Base-by-base conservation (phyloP, 2,329 filamentous ascomycete genomes). In the Penicillium sp. region DNA sequence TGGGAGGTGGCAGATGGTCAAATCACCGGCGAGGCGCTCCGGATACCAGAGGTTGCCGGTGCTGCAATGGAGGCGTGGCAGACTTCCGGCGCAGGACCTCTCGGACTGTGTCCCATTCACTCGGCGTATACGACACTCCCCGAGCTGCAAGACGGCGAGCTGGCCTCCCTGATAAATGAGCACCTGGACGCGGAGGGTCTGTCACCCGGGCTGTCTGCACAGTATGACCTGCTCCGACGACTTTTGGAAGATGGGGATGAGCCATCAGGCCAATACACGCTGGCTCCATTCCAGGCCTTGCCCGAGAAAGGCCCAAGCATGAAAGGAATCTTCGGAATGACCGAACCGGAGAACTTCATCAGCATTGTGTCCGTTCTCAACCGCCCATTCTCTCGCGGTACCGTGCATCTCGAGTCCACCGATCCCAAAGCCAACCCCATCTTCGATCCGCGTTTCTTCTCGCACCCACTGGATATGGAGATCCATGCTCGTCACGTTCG, bases 371-470 rank as follows among this genome's bases (percentile, higher is more conserved):
- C 64, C 1, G 43, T 64, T n/a, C 62, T 71, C 2, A 64, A 65
- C 45, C 61, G 69, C 32, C 67, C 68, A 0, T 61, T 72, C 7
- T 72, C 70, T 2, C 66, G 67, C 2, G 71, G 70, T 3, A 62
- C 55, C 14, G 61, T 76, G 0, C 77, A 80, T 53, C 73, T 80
- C 43, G 58, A 58, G 0, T 77, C 75, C 0, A 42, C 72, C 0
- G 66, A 77, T 43, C 67, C 72, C 0, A 61, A 60, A 0, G 65
- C 57, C 1, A 59, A 71, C 13, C 77, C 78, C 0, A 42, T 56
- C 1, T 77, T 81, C 49, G 75, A 81, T 59, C 72, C 75, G 0
- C 69, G 68, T 9, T 79, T 77, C 36, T 66, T 80, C 16, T 69
- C 72, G 7, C 74, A 81, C 51, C 75, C 78, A 0, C 62, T 77